Conservation (phyloP, 2,329 filamentous ascomycete species). For the Neonectria hederae region DNA sequence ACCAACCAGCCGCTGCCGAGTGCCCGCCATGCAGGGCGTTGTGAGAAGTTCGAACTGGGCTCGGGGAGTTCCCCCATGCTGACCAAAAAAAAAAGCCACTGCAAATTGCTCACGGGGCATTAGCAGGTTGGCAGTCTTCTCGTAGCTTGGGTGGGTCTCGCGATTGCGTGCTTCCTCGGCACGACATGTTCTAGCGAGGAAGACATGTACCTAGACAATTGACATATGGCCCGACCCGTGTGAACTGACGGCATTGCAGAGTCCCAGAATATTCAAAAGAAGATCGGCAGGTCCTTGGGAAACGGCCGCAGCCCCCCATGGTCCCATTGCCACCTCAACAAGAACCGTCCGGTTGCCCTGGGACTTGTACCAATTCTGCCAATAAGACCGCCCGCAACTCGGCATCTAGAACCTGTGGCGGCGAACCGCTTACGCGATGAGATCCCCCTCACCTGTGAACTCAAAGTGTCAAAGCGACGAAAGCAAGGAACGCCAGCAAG, state of each 20-base stretch:
- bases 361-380: constrained; percentile 20
- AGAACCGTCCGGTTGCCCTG: constrained; percentile 20
- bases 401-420: constrained; percentile 32
- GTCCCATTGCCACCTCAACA: constrained; percentile 22
- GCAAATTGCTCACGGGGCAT: constrained; percentile 23
- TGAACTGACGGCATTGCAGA: constrained; percentile 5
- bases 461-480: constrained; percentile 16
- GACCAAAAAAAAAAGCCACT: constrained; percentile 21
- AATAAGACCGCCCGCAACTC: constrained; percentile 23
- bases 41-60: constrained; percentile 7
- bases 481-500: constrained; percentile 17
- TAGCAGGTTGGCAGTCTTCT: constrained; percentile 30
- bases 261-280: constrained; percentile 15
- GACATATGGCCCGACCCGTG: constrained; percentile 10
- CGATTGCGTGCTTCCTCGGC: constrained; percentile 32
- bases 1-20: constrained; percentile 16
- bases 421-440: constrained; percentile 33
- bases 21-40: constrained; percentile 24
- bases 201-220: background rate
- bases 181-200: constrained; percentile 19
- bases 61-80: constrained; percentile 26
- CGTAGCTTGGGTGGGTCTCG: constrained; percentile 33
- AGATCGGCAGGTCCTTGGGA: constrained; percentile 29
- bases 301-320: constrained; percentile 12
- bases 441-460: constrained; percentile 26